These are phyloP conservation scores for Trypethelium eluteriae DNA, from an alignment of 495 filamentous ascomycete species.

Conservation along the genomic window DNA sequence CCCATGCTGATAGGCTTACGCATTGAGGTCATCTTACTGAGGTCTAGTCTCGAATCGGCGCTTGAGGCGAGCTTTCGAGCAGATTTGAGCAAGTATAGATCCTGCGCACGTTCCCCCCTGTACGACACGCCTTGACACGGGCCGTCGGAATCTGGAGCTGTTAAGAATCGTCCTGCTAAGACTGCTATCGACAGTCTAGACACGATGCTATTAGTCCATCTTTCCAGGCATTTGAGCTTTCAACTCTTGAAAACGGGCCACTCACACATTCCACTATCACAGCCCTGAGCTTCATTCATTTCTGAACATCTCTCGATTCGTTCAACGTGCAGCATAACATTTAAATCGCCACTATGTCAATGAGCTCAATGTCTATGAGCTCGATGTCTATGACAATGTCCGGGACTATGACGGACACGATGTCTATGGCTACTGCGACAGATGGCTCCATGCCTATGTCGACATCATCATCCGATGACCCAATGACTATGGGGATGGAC, in stretches of 20 bases:
- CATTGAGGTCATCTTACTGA: not conserved
- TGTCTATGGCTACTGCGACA: slow-evolving; percentile 11
- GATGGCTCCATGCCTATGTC: slow-evolving; percentile 6
- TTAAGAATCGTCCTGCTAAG: not conserved
- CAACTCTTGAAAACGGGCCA: not conserved
- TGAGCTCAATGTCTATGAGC: slow-evolving; percentile 11
- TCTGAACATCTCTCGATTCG: not conserved
- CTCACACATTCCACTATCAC: not conserved
- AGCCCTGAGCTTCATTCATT: slow-evolving; percentile 9
- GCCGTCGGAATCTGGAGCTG: not conserved
- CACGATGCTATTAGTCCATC: not conserved
- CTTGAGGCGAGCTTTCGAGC: not conserved
- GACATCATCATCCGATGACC: slow-evolving; percentile 6
- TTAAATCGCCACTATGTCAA: not conserved
- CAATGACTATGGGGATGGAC: slow-evolving; percentile 10
- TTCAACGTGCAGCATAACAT: not conserved
- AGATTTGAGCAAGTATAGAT: not conserved
- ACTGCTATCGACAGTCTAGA: not conserved
- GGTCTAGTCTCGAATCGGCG: not conserved
- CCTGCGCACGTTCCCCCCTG: not conserved
- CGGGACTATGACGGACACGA: not conserved
- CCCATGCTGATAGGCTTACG: not conserved
- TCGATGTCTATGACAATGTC: slow-evolving; percentile 17
- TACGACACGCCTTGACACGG: not conserved
- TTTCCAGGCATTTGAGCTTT: slow-evolving; percentile 8